Conservation (phyloP, 2,329 filamentous ascomycete genomes). For the Neobulgaria alba region DNA sequence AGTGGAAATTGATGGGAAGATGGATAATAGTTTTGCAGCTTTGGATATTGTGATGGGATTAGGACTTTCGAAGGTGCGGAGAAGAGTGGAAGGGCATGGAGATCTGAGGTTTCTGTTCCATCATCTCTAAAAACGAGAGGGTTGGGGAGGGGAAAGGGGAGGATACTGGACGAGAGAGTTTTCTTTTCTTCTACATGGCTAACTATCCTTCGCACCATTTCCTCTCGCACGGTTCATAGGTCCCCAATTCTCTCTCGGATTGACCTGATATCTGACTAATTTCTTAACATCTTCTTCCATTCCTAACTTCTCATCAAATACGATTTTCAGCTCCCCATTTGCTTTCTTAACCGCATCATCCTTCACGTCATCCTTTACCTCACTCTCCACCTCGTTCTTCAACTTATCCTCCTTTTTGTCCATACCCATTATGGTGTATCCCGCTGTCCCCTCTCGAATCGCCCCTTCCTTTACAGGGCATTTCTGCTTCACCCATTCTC, state of each 20-base stretch:
- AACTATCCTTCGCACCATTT: too few species aligned
- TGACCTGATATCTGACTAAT: constrained; percentile 79
- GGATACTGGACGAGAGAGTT: too few species aligned
- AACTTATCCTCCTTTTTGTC: constrained; percentile 14
- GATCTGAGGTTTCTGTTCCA: too few species aligned
- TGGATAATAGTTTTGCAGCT: too few species aligned
- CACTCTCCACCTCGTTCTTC: constrained; percentile 28
- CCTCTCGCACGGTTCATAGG: constrained; percentile 40
- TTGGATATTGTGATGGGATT: too few species aligned
- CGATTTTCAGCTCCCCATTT: constrained; percentile 35
- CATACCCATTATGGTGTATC: constrained; percentile 56
- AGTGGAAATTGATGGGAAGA: too few species aligned
- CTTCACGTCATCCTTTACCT: constrained; percentile 18
- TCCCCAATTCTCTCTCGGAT: constrained; percentile 90
- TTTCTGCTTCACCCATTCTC: constrained; percentile 81
- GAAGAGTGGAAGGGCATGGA: too few species aligned
- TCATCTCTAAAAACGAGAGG: too few species aligned
- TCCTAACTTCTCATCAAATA: constrained; percentile 75
- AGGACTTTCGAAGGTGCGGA: too few species aligned
- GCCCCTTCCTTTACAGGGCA: constrained; percentile 66
- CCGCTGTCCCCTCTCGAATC: constrained; percentile 61
- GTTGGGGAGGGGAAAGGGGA: too few species aligned
- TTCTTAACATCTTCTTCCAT: constrained; percentile 58
- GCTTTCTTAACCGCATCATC: constrained; percentile 7
- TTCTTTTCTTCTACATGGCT: too few species aligned